These are phyloP conservation scores for Clitocybe nebularis DNA, from an alignment of 1,284 basidiomycete genomes.

Conservation along the genomic window DNA sequence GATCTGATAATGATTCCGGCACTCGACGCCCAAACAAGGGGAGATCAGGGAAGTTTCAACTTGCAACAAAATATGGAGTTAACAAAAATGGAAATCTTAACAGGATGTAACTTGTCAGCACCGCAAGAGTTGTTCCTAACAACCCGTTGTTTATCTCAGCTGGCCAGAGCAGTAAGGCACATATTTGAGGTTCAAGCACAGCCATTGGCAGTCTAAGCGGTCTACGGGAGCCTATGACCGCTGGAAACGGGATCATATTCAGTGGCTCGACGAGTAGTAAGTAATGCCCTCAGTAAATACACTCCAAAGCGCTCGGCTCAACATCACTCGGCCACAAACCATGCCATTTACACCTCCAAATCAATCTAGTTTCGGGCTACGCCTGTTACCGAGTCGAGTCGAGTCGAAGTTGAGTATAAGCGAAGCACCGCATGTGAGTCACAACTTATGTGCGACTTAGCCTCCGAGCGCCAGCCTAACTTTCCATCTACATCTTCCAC, in stretches of 20 bases:
- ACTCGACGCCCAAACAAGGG: slow-evolving; percentile 29
- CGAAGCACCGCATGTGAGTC: background rate
- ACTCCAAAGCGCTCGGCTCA: background rate
- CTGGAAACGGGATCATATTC: slow-evolving; percentile 6
- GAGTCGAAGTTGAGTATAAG: background rate
- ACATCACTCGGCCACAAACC: background rate
- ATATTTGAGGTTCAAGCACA: slow-evolving; percentile 10
- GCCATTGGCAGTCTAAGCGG: slow-evolving; percentile 9
- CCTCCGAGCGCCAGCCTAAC: no score
- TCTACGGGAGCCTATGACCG: slow-evolving; percentile 9
- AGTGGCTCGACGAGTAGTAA: no score
- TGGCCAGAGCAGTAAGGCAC: slow-evolving; percentile 14
- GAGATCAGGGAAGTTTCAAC: slow-evolving; percentile 28
- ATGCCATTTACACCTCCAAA: background rate
- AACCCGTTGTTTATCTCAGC: slow-evolving; percentile 26
- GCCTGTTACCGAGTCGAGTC: background rate
- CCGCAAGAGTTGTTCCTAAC: slow-evolving; percentile 26
- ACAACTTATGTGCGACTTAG: no score
- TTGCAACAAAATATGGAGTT: slow-evolving; percentile 26
- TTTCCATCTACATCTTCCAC: no score
- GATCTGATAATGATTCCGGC: slow-evolving; percentile 32
- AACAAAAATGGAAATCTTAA: slow-evolving; percentile 22
- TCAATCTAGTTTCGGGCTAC: background rate
- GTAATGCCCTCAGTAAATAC: no score
- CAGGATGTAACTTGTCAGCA: slow-evolving; percentile 18